A percentile compares a stretch with the other conserved stretches of the same genome.
Conservation (phyloP, 1,284 basidiomycete genomes). For the Chalciporus sp. region DNA sequence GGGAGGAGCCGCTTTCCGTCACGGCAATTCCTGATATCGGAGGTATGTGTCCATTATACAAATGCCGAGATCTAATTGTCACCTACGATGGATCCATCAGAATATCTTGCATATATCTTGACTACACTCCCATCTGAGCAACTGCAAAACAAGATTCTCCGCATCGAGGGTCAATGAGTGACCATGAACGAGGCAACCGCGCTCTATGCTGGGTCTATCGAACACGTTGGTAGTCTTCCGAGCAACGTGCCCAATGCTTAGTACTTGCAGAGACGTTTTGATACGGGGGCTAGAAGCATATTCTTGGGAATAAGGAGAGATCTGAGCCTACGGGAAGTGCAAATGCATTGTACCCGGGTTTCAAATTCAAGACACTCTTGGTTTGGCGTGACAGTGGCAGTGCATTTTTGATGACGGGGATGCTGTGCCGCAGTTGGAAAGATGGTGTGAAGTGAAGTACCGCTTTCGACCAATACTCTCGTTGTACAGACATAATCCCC, state of each 20-base stretch:
- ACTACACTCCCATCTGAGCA: conserved; percentile 27
- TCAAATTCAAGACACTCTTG: conserved; percentile 5
- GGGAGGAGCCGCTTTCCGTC: conserved; percentile 19
- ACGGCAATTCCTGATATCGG: conserved; percentile 26
- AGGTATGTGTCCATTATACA: conserved; percentile 11
- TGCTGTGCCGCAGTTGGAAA: too few species aligned
- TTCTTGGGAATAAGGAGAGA: neutral
- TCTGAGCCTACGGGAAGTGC: conserved; percentile 1
- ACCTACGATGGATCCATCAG: neutral
- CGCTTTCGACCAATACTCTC: neutral
- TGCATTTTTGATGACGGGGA: neutral
- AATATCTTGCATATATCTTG: conserved; percentile 33
- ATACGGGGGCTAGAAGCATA: conserved; percentile 1
- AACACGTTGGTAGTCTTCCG: conserved; percentile 5
- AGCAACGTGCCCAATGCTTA: neutral
- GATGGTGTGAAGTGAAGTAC: neutral
- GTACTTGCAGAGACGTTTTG: neutral
- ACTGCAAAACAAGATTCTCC: conserved; percentile 26
- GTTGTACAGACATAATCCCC: neutral
- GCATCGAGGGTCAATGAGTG: conserved; percentile 30
- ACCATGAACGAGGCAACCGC: conserved; percentile 25
- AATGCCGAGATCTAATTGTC: neutral
- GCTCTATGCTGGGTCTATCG: conserved; percentile 9
- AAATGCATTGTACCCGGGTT: conserved; percentile 2
- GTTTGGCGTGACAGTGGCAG: neutral